These are phyloP conservation scores for Trichomonascaceae sp. DNA, from an alignment of 1,139 yeast genomes.

Conservation along the genomic window DNA sequence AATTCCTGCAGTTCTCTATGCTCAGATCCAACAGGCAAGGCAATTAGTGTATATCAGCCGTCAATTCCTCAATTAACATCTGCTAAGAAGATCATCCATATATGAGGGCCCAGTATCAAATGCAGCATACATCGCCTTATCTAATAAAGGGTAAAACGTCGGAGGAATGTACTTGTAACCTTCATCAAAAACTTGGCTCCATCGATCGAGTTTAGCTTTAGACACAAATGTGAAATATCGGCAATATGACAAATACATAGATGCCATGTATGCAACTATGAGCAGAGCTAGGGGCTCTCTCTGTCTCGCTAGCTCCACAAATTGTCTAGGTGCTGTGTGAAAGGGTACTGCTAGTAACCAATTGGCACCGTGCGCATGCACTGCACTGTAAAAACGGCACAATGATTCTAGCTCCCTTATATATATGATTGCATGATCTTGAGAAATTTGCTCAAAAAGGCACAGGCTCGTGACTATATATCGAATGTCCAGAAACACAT, in stretches of 20 bases:
- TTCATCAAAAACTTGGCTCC: background rate
- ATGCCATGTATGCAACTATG: slow-evolving; percentile 1
- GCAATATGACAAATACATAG: background rate
- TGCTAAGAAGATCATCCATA: background rate
- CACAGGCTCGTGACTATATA: background rate
- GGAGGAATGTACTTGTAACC: slow-evolving; percentile 2
- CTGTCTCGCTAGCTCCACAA: background rate
- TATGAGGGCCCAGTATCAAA: background rate
- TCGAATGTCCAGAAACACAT: background rate
- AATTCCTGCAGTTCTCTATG: too few species aligned
- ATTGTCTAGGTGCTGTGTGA: background rate
- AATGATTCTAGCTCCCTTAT: background rate
- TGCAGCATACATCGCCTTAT: background rate
- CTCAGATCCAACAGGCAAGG: too few species aligned
- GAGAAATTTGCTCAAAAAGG: background rate
- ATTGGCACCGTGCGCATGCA: background rate
- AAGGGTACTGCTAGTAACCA: background rate
- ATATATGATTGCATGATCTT: background rate
- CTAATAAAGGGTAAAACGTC: background rate
- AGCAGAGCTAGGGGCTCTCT: slow-evolving; percentile 3
- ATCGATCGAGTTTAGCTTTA: background rate
- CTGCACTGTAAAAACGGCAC: background rate
- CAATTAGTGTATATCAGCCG: too few species aligned
- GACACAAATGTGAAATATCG: background rate
- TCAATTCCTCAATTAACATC: background rate